Evolutionary conservation across 78 protist species (phyloP).

Genomic region (Thecamonas trahens): DNA sequence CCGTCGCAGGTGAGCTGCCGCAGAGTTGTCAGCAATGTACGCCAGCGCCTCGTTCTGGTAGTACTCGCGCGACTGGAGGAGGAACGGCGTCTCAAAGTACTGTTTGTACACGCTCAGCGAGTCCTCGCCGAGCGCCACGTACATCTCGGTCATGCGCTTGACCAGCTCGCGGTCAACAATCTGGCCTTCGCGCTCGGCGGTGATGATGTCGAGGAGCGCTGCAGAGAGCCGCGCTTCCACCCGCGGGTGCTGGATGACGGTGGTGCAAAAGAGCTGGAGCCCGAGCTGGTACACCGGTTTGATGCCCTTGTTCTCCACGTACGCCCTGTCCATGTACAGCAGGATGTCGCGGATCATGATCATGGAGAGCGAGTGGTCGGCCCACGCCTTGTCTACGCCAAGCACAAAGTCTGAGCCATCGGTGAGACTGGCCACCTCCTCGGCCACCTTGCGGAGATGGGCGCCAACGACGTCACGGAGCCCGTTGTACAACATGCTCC

Average conservation of each 20-base stretch:
- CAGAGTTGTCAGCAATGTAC: constrained; percentile 45
- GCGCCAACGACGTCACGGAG: constrained; percentile 34
- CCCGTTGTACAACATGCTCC: constrained; percentile 68
- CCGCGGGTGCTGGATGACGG: constrained; percentile 28
- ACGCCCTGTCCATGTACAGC: constrained; percentile 86
- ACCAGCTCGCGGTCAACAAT: constrained; percentile 43
- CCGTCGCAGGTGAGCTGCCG: constrained; percentile 12
- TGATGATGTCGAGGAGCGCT: constrained; percentile 44
- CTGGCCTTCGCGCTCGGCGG: constrained; percentile 65
- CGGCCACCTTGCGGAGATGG: constrained; percentile 44
- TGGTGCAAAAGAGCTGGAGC: constrained; percentile 53
- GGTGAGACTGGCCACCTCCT: constrained; percentile 31
- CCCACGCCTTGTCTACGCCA: constrained; percentile 53
- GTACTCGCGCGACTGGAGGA: constrained; percentile 46
- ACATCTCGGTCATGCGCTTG: constrained; percentile 58
- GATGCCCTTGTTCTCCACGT: constrained; percentile 41
- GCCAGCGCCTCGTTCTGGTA: constrained; percentile 50
- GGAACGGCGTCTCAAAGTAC: constrained; percentile 70
- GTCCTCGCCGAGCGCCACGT: constrained; percentile 64
- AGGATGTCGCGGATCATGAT: constrained; percentile 84
- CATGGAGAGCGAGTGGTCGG: constrained; percentile 63
- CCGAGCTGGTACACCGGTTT: constrained; percentile 70
- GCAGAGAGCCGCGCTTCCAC: constrained; percentile 43
- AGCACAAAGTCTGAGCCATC: constrained; percentile 33
- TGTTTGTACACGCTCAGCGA: constrained; percentile 47